Evolutionary conservation across 2,329 filamentous ascomycete species (phyloP), one percentile per base, ranked within the genome.

Genomic region (Colletotrichum sp.): DNA sequence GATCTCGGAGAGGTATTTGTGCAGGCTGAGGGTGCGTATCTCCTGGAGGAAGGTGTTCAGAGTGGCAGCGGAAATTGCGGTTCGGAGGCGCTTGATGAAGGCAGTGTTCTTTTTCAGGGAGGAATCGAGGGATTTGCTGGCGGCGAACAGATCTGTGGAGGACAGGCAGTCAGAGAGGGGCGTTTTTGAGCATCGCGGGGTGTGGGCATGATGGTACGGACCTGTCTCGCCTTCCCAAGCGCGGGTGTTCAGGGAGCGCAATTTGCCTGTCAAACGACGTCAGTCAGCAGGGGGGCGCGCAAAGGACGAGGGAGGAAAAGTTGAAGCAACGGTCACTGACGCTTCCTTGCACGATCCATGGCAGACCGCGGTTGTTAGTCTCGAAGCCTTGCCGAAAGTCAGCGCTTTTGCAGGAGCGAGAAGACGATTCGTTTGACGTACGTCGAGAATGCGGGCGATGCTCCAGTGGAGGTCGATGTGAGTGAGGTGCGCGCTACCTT

Each of bases 61-160:
- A 71, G 94, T 95, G 72, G 95, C 90, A 65, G 95, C 87, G 78
- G 94, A 96, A 78, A 99, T 93, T 76, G 95, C 95, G 74, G 96
- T 98, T 80, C 96, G 95, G 72, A 99, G 90, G 82, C 96, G 95
- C 86, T 98, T 98, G 83, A 99, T 99, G 85, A 99, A 98, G 79
- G 96, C 96, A 6, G 96, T 99, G 82, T 99, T 99, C 89, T 98
- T 99, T 88, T 98, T 98, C 84, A 99, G 90, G 67, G 96, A 97
- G 68, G 96, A 98, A 85, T 99, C 96, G 82, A 99, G 93, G 34
- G 94, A 94, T 82, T 91, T 91, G 84, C 92, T 93, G 80, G 97
- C 93, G 70, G 92, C 86, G 82, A 98, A 95, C 77, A 98, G 87
- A 88, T 95, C 96, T 98, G 66, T 38, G 61, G 57, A 67, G 71